Conservation (phyloP, 805 yeast genomes). For the Yamadazyma tumulicola region DNA sequence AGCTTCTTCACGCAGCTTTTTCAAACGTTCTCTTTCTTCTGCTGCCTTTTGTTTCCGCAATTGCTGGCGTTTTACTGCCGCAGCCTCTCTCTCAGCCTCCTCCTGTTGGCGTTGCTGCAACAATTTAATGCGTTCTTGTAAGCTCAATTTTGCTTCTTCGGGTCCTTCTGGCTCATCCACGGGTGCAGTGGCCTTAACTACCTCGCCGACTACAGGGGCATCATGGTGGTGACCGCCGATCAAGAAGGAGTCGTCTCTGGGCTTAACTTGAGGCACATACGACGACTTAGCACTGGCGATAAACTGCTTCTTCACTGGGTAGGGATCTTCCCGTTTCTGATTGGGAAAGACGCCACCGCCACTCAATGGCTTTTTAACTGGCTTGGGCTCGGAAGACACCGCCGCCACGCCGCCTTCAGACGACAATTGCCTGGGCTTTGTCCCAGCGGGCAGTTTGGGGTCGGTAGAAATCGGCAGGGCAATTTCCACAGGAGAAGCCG, state of each 20-base stretch:
- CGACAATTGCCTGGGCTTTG: neutral
- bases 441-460: too few relatives aligned
- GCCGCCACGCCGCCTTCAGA: neutral
- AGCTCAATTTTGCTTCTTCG: slow-evolving; percentile 66
- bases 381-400: neutral
- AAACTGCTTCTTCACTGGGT: slow-evolving; percentile 51
- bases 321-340: slow-evolving; percentile 42
- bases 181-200: slow-evolving; percentile 21
- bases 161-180: slow-evolving; percentile 34
- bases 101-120: slow-evolving; percentile 78
- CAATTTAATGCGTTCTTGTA: slow-evolving; percentile 82
- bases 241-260: slow-evolving; percentile 36
- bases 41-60: slow-evolving; percentile 45
- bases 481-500: slow-evolving; percentile 1
- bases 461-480: neutral
- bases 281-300: slow-evolving; percentile 56
- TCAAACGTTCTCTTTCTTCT: slow-evolving; percentile 26
- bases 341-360: slow-evolving; percentile 17
- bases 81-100: slow-evolving; percentile 71
- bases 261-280: slow-evolving; percentile 49
- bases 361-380: neutral
- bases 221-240: slow-evolving; percentile 24
- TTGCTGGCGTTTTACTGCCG: slow-evolving; percentile 49
- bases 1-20: slow-evolving; percentile 11
- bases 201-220: slow-evolving; percentile 18